Conservation (phyloP, 164 flowering plant species). For the Tetracentron sinense region DNA sequence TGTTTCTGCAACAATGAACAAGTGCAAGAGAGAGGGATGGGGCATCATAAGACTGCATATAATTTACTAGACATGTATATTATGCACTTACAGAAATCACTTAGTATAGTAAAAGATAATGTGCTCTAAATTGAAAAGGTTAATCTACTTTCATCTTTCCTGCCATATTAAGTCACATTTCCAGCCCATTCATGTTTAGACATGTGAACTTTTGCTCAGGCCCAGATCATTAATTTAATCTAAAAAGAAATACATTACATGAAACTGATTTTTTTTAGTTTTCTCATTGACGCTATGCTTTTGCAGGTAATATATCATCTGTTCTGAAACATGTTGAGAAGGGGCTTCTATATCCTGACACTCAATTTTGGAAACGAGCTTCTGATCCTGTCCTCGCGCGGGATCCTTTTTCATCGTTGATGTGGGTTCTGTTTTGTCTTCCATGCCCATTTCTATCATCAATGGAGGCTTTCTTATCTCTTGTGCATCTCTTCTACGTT, state of each 20-base stretch:
- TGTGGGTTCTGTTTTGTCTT: conserved; percentile 91
- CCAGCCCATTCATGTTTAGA: no score
- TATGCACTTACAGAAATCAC: no score
- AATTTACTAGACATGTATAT: no score
- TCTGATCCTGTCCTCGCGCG: conserved; percentile 73
- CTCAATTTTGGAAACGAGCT: conserved; percentile 69
- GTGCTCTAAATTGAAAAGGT: no score
- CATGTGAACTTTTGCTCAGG: not conserved
- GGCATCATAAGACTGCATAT: no score
- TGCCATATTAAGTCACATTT: no score
- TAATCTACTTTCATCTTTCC: no score
- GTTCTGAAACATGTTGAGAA: conserved; percentile 42
- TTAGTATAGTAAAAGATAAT: no score
- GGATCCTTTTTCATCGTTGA: conserved; percentile 92
- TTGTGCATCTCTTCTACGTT: conserved; percentile 76
- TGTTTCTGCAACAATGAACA: no score
- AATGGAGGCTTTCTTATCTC: conserved; percentile 54
- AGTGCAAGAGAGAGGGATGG: no score
- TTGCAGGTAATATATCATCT: conserved; percentile 43
- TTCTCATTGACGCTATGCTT: conserved; percentile 7
- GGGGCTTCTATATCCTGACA: conserved; percentile 46
- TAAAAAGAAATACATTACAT: not conserved
- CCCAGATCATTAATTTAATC: not conserved
- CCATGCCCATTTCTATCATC: conserved; percentile 64
- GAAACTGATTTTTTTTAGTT: not conserved